Base-by-base conservation (phyloP, 2,329 filamentous ascomycete species). In the Coleophoma cylindrospora region DNA sequence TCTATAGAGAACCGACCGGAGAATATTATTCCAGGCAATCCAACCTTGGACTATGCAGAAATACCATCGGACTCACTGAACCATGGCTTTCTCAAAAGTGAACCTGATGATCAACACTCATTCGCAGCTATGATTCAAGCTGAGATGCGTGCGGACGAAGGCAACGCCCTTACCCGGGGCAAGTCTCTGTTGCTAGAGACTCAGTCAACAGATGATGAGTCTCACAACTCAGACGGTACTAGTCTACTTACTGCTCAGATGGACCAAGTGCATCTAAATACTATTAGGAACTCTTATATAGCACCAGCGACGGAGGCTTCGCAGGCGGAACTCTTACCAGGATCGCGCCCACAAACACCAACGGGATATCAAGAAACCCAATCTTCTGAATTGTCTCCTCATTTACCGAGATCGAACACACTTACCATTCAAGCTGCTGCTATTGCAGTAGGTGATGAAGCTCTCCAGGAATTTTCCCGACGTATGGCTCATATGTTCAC, bases 401-500 rank as follows among this genome's bases (percentile, higher is more conserved):
- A 15, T 21, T 38, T 45, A 13, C n/a, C 45, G 27, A 57, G 52
- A 52, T 48, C 51, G 11, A 48, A 50, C 33, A 58, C 55, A 10
- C 48, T 58, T 15, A 58, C 50, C 21, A 37, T 64, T 32, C 57
- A 59, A 36, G 60, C 57, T n/a, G 56, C 57, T 27, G 57, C 57
- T 34, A 21, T 55, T 34, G 55, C 58, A 48, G 48, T 61, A 8
- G 59, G 55, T 34, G 83, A 87, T 45, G 81, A 84, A 49, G 85
- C 89, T 0, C 75, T 91, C 45, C 69, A 77, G 8, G 79, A 84
- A 12, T 95, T 96, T 64, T 79, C 82, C 3, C 65, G 71, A 6
- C 84, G 90, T 22, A 87, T 88, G 3, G 80, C 77, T 17, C 87
- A 91, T 63, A 79, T 94, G 59, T 84, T 81, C 54, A 83, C 86